Evolutionary conservation across 768 basidiomycete genomes (phyloP).

Genomic region (Mycena rebaudengoi): DNA sequence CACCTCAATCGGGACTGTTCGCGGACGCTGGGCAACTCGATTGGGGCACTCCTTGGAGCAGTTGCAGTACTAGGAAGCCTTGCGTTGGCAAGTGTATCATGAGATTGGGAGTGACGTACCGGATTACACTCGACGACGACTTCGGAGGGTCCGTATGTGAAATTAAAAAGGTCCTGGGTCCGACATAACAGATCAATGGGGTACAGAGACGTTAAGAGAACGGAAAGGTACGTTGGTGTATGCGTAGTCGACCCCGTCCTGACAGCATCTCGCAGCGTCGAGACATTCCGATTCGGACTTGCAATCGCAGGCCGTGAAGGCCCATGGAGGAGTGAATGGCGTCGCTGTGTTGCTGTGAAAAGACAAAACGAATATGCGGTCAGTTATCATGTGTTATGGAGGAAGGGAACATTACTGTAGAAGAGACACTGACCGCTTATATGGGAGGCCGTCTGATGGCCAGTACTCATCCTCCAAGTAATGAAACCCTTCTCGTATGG

Average conservation of each 20-base stretch:
- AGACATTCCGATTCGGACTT: neutral
- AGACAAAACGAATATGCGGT: too few relatives aligned
- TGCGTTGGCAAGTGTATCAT: neutral
- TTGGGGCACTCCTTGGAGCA: slow-evolving; percentile 28
- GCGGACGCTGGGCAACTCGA: slow-evolving; percentile 32
- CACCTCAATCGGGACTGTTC: slow-evolving; percentile 30
- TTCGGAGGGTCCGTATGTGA: neutral
- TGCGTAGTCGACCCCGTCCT: neutral
- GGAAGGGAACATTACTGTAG: too few relatives aligned
- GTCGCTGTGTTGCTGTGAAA: neutral
- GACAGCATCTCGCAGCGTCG: neutral
- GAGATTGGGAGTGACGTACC: slow-evolving; percentile 13
- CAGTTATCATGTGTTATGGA: too few relatives aligned
- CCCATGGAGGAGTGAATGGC: neutral
- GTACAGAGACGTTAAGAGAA: neutral
- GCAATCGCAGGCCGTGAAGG: neutral
- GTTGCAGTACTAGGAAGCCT: slow-evolving; percentile 17
- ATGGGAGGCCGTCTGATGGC: neutral
- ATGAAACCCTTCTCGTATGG: slow-evolving; percentile 1
- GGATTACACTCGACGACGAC: slow-evolving; percentile 37
- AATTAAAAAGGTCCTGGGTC: slow-evolving; percentile 25
- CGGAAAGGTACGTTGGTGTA: slow-evolving; percentile 16
- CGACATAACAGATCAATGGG: neutral
- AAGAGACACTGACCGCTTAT: neutral
- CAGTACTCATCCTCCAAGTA: slow-evolving; percentile 25